Conservation (phyloP, 805 yeast species). For the Schwanniomyces polymorphus region DNA sequence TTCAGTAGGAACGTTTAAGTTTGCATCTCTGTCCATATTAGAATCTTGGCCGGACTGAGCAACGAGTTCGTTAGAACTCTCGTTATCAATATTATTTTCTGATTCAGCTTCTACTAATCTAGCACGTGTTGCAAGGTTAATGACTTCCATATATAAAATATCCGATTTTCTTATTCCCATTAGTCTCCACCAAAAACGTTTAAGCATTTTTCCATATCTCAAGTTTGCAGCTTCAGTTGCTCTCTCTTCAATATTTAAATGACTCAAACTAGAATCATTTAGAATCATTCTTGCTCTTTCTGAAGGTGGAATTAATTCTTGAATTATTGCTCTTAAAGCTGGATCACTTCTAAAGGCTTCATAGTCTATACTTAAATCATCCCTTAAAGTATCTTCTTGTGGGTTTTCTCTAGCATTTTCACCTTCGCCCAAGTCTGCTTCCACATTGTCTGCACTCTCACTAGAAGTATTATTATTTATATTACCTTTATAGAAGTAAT, state of each 20-base stretch:
- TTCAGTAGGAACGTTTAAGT: slow-evolving; percentile 3
- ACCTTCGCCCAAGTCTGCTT: slow-evolving; percentile 1
- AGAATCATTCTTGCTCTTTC: slow-evolving; percentile 44
- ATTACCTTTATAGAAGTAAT: slow-evolving; percentile 49
- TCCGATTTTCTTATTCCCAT: slow-evolving; percentile 56
- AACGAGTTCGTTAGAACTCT: background rate
- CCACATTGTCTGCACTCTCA: background rate
- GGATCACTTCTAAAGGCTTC: slow-evolving; percentile 39
- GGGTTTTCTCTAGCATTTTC: slow-evolving; percentile 2
- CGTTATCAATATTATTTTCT: background rate
- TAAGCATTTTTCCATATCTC: slow-evolving; percentile 29
- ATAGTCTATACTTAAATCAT: slow-evolving; percentile 20
- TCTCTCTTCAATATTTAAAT: slow-evolving; percentile 42
- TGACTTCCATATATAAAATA: slow-evolving; percentile 33
- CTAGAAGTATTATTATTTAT: background rate
- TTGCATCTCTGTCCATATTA: background rate
- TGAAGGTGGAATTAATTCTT: slow-evolving; percentile 38
- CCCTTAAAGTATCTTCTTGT: slow-evolving; percentile 3
- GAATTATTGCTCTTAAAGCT: slow-evolving; percentile 33
- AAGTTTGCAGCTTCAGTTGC: slow-evolving; percentile 41
- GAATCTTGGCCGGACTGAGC: background rate
- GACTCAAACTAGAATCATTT: slow-evolving; percentile 27
- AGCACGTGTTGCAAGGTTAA: background rate
- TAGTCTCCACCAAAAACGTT: slow-evolving; percentile 49
- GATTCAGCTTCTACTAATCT: background rate